phyloP scores from a whole-genome alignment of 306 rosid genomes.

The Gastrolobium villosum region DNA sequence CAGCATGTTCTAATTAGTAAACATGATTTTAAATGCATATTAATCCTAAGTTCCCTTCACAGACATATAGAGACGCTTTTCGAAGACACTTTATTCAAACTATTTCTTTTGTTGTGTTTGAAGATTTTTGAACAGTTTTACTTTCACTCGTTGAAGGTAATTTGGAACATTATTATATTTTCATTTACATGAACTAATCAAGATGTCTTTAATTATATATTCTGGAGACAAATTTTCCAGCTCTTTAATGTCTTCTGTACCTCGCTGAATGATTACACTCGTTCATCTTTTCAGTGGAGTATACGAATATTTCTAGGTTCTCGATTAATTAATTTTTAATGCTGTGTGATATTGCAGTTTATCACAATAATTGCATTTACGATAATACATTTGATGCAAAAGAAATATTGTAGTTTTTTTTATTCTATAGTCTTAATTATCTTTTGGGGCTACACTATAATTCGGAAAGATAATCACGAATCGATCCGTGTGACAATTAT shows the following conservation, averaged over 20 bases:
- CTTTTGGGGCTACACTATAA: too few species aligned
- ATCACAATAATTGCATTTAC: conserved; percentile 6
- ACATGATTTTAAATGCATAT: not conserved
- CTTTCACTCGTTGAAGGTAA: too few species aligned
- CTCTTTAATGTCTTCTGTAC: not conserved
- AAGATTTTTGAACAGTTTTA: too few species aligned
- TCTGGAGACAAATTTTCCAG: not conserved
- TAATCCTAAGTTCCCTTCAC: not conserved
- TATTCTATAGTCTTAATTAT: too few species aligned
- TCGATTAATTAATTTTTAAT: not conserved
- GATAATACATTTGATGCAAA: not conserved
- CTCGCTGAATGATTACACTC: not conserved
- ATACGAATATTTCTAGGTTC: not conserved
- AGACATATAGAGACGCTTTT: not conserved
- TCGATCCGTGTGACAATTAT: too few species aligned
- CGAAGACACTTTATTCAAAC: not conserved
- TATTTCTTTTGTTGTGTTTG: not conserved
- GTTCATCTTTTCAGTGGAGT: not conserved
- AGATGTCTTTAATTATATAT: too few species aligned
- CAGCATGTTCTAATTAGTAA: not conserved
- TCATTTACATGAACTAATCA: too few species aligned
- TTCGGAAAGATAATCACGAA: too few species aligned
- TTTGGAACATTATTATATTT: too few species aligned
- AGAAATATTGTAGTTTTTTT: too few species aligned
- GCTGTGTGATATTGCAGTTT: conserved; percentile 3